Conservation (phyloP, 768 basidiomycete genomes). For the Crassisporium funariophilum region DNA sequence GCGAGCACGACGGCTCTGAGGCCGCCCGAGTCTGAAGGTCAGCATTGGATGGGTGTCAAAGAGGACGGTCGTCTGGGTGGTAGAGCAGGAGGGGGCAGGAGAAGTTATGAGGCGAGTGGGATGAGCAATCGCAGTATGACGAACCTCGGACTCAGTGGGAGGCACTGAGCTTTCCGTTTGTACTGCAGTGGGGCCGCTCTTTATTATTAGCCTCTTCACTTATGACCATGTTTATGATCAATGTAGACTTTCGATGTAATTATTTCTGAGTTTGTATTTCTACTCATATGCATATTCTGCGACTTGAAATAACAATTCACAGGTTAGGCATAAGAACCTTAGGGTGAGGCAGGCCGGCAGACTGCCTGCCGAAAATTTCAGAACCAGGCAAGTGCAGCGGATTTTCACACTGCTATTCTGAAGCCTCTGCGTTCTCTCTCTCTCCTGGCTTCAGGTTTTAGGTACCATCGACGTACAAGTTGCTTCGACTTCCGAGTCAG, state of each 20-base stretch:
- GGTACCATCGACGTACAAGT: no score
- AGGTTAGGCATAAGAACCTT: no score
- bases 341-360: no score
- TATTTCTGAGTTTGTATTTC: background rate
- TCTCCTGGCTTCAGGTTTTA: no score
- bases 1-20: constrained; percentile 43
- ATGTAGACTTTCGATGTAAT: background rate
- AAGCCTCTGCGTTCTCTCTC: no score
- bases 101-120: constrained; percentile 44
- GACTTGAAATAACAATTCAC: background rate
- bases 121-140: constrained; percentile 54
- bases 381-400: no score
- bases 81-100: no score
- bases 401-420: no score
- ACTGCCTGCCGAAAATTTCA: no score
- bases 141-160: constrained; percentile 43
- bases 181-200: background rate
- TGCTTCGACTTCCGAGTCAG: no score
- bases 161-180: constrained; percentile 28
- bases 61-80: constrained; percentile 52
- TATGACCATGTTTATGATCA: background rate
- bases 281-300: no score
- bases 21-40: constrained; percentile 16
- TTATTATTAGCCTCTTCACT: background rate
- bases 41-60: constrained; percentile 26